These are phyloP conservation scores for Euphorbia tirucalli DNA, from an alignment of 345 rosid species.

Conservation along the genomic window DNA sequence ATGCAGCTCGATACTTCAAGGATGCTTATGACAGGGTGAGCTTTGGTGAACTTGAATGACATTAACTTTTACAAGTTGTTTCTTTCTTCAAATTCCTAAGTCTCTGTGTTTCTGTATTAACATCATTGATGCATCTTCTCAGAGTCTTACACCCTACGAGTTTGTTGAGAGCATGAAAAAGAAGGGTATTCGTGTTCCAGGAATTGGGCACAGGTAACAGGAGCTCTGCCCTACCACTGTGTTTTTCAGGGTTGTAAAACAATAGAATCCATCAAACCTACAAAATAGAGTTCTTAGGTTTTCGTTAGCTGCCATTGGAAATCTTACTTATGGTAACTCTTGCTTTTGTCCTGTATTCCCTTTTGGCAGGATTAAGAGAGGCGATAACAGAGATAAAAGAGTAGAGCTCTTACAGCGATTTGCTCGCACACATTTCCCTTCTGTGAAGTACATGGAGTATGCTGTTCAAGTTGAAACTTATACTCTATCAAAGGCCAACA, in stretches of 20 bases:
- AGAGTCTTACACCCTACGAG: slow-evolving; percentile 87
- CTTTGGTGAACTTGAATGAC: not conserved
- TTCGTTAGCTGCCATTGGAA: slow-evolving; percentile 9
- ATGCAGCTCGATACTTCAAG: slow-evolving; percentile 94
- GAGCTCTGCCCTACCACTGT: slow-evolving; percentile 7
- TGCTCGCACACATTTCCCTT: slow-evolving; percentile 83
- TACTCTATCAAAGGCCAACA: slow-evolving; percentile 81
- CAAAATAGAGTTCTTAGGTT: slow-evolving; percentile 4
- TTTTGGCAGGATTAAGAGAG: slow-evolving; percentile 76
- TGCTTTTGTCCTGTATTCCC: not conserved
- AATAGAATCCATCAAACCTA: not conserved
- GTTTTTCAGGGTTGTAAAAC: not conserved
- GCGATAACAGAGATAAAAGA: slow-evolving; percentile 94
- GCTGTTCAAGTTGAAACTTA: slow-evolving; percentile 87
- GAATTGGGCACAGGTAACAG: slow-evolving; percentile 90
- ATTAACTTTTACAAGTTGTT: not conserved
- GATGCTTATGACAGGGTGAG: slow-evolving; percentile 90
- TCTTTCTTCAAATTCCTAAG: slow-evolving; percentile 7
- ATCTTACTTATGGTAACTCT: slow-evolving; percentile 10
- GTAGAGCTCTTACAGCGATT: slow-evolving; percentile 84
- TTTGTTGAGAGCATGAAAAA: slow-evolving; percentile 95
- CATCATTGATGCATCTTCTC: slow-evolving; percentile 21
- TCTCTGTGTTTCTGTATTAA: slow-evolving; percentile 14
- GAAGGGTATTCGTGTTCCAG: slow-evolving; percentile 98
- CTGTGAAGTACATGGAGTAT: slow-evolving; percentile 92